Evolutionary conservation across 345 rosid species (phyloP), one percentile per base, ranked within the genome.

Genomic region (Murraya paniculata): DNA sequence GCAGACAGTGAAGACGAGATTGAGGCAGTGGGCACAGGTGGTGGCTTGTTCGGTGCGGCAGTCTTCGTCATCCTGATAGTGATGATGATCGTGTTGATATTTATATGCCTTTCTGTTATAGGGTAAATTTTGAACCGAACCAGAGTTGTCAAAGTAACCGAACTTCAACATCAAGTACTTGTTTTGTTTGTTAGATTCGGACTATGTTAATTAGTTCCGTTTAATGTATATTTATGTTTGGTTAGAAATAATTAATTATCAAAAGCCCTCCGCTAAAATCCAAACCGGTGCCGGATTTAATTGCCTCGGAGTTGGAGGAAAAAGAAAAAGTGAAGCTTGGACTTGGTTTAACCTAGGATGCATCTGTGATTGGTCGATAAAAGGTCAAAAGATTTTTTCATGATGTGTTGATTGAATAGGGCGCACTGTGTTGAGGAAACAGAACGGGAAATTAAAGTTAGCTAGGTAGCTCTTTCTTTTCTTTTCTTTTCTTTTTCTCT

Each of bases 21-120:
- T 95, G 82, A 90, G 88, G 82, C 97, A 91, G 78, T 93, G 98
- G 98, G 98, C 98, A 61, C 94, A 88, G 85, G 94, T 93, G 83
- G 98, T 95, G 81, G 98, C 95, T 21, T 95, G 99, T 83, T 83
- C 98, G 71, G 97, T 95, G 80, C 82, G 90, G 77, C 97, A 93
- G 80, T 83, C 84, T 58, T 84, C 95, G 13, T 64, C 85, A 69
- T 80, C 33, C 68, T 67, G 69, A 76, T 38, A 56, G 3, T 55
- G 55, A 8, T 19, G 11, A 61, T 70, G 59, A 35, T 70, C 25
- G 50, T 80, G 64, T 45, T n/a, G 41, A 22, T 71, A 9, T 22
- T 31, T 35, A 25, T 24, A 56, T 45, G 1, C 6, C 19, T 8
- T 21, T 66, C 21, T 7, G 14, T 35, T n/a, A 71, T 68, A 61